phyloP scores from a whole-genome alignment of 768 basidiomycete genomes.

The Panus rudis region DNA sequence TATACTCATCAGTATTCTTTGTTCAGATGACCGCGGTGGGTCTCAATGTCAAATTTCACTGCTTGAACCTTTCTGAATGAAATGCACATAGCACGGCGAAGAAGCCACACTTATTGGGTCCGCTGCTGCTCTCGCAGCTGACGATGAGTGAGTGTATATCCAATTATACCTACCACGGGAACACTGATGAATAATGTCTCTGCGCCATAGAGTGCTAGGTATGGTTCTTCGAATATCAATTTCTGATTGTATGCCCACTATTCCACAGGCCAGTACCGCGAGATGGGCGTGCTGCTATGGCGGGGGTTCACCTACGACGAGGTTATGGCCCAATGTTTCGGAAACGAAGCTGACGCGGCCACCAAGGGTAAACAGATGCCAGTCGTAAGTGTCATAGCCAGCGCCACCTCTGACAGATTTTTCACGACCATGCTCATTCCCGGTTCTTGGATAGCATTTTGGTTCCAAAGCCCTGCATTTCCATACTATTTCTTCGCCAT shows the following conservation, averaged over 20 bases:
- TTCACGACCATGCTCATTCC: background rate
- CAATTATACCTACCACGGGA: background rate
- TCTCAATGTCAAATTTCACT: constrained; percentile 7
- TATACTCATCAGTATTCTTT: background rate
- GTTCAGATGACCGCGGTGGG: constrained; percentile 77
- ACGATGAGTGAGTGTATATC: constrained; percentile 68
- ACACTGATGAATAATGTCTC: background rate
- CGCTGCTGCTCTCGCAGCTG: constrained; percentile 72
- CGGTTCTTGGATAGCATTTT: constrained; percentile 54
- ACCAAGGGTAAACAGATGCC: constrained; percentile 93
- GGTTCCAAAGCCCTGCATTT: constrained; percentile 81
- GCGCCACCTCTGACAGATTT: background rate
- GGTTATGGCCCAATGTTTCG: constrained; percentile 91
- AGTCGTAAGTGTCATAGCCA: constrained; percentile 45
- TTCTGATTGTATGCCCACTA: background rate
- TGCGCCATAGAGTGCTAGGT: constrained; percentile 65
- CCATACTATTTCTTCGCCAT: constrained; percentile 88
- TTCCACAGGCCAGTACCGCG: constrained; percentile 76
- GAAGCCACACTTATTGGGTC: constrained; percentile 88
- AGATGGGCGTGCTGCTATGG: constrained; percentile 88
- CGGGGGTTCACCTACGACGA: constrained; percentile 72
- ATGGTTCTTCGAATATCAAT: constrained; percentile 14
- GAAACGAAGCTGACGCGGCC: constrained; percentile 71
- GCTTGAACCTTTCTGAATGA: background rate
- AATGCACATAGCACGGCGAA: constrained; percentile 62